These are phyloP conservation scores for Globisporangium yorkense DNA, from an alignment of 352 stramenopile genomes.

Conservation along the genomic window DNA sequence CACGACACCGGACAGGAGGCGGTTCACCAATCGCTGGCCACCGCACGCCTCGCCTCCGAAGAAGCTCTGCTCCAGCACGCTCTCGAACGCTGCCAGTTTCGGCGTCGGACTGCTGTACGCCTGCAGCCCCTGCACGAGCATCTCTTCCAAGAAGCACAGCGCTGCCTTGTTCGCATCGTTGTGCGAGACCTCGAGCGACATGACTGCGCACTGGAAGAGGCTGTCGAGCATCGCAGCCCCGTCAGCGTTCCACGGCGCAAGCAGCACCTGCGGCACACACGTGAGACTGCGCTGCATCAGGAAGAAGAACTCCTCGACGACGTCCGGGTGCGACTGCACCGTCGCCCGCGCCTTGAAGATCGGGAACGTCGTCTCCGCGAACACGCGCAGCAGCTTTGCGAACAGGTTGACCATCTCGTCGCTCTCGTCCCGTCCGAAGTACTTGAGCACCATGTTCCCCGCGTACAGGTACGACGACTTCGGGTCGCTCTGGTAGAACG, in stretches of 20 bases:
- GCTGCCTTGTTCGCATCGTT: constrained; percentile 93
- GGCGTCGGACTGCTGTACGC: constrained; percentile 11
- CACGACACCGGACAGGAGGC: constrained; percentile 57
- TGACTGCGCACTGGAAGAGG: constrained; percentile 79
- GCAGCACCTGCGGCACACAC: constrained; percentile 73
- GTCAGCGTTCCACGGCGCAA: constrained; percentile 28
- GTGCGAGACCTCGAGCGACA: constrained; percentile 90
- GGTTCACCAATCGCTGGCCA: constrained; percentile 52
- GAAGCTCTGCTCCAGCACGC: constrained; percentile 21
- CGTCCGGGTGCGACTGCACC: constrained; percentile 84
- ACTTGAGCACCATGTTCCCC: constrained; percentile 80
- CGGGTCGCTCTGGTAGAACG: constrained; percentile 69
- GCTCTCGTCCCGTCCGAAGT: constrained; percentile 34
- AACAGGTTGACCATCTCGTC: constrained; percentile 41
- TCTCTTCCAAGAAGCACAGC: constrained; percentile 89
- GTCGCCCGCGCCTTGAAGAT: constrained; percentile 64
- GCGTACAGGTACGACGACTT: constrained; percentile 85
- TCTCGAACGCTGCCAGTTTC: constrained; percentile 15
- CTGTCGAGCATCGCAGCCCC: constrained; percentile 53
- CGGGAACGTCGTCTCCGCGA: constrained; percentile 74
- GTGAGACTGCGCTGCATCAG: constrained; percentile 89
- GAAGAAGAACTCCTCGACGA: constrained; percentile 97
- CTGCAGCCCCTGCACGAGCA: constrained; percentile 23
- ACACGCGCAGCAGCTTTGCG: constrained; percentile 46
- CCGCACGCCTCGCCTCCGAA: constrained; percentile 10